Evolutionary conservation across 2,329 filamentous ascomycete species (phyloP), one percentile per base, ranked within the genome.

Genomic region (Diplodia corticola): DNA sequence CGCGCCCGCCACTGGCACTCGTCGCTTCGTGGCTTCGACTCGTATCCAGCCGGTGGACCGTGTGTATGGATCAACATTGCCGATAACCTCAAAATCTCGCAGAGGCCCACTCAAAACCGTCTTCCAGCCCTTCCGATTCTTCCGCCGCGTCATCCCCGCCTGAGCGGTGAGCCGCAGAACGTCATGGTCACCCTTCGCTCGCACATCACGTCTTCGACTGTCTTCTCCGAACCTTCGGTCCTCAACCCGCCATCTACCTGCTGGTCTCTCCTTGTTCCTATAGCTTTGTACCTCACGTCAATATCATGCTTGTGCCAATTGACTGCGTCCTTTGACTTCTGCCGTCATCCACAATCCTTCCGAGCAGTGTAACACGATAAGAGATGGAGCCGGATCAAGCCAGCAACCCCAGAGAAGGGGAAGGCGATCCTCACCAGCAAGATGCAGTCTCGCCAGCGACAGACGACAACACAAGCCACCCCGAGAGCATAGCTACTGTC

Each of bases 1-100:
- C 10, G 1, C 12, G 30, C 30, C 12, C 6, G 10, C 28, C 28
- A 30, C 50, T 33, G 5, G 22, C 22, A 4, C n/a, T 35, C 9
- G 30, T n/a, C n/a, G n/a, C n/a, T n/a, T n/a, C n/a, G n/a, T n/a
- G n/a, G n/a, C 3, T 35, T 57, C 37, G 24, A 28, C 35, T 46
- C 55, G 37, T 46, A 46, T 49, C 44, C 26, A 26, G 12, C 10
- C 3, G 57, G 57, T 61, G 57, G 57, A 28, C 40, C 57, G 33
- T 28, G 26, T 33, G 44, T 44, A 46, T 30, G 26, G 57, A 61
- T 61, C 57, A 61, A 24, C 57, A 61, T 20, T 46, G 48, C 57
- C 15, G 40, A 48, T 35, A 35, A 4, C 57, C 40, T 35, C 26
- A 9, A 61, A 22, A 35, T 33, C 17, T 33, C 40, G 57, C 57